Conservation (phyloP, 768 basidiomycete species). For the Termitomyces titanicus region DNA sequence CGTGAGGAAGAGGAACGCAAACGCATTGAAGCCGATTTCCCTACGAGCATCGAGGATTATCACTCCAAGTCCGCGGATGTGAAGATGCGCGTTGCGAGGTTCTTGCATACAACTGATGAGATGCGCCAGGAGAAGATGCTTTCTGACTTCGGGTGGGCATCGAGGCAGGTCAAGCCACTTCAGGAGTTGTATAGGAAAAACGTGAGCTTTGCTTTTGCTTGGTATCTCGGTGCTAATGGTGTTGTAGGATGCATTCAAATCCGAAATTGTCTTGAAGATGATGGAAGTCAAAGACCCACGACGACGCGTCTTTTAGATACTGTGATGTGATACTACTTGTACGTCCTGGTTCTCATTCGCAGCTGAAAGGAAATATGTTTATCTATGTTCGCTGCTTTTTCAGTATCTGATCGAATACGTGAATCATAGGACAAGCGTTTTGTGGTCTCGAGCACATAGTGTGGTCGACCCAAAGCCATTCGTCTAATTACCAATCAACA, state of each 20-base stretch:
- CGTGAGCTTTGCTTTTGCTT: constrained; percentile 26
- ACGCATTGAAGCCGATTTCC: constrained; percentile 28
- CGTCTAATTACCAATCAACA: background rate
- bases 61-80: constrained; percentile 33
- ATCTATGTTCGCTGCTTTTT: background rate
- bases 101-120: constrained; percentile 28
- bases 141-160: constrained; percentile 49
- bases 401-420: background rate
- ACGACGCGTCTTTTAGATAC: constrained; percentile 6
- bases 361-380: background rate
- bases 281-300: constrained; percentile 24
- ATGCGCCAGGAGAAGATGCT: constrained; percentile 43
- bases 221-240: background rate
- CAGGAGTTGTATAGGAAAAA: constrained; percentile 34
- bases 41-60: constrained; percentile 31
- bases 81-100: constrained; percentile 48
- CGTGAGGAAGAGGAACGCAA: constrained; percentile 22
- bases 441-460: too few species aligned
- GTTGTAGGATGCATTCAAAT: constrained; percentile 13
- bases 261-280: constrained; percentile 23
- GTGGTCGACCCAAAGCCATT: too few species aligned
- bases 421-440: too few species aligned
- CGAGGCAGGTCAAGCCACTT: constrained; percentile 43
- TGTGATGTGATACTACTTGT: background rate
- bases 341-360: background rate